These are phyloP conservation scores for Thymus quinquecostatus DNA, from an alignment of 257 asterid genomes.

Conservation along the genomic window DNA sequence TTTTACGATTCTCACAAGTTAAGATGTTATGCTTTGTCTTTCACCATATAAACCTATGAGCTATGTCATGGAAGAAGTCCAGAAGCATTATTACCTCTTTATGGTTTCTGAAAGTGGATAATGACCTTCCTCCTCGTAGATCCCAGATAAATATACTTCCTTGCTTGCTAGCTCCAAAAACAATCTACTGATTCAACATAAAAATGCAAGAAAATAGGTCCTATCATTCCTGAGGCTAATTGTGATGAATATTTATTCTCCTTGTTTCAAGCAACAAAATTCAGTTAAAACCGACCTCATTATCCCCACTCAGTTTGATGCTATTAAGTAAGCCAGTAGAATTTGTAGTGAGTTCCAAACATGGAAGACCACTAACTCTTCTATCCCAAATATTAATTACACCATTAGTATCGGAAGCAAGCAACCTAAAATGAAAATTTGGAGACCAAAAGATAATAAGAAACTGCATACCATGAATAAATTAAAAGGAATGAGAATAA, in stretches of 20 bases:
- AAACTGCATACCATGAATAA: conserved; percentile 27
- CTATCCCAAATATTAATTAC: conserved; percentile 88
- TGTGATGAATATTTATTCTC: conserved; percentile 15
- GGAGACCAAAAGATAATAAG: conserved; percentile 24
- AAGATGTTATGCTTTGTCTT: background rate
- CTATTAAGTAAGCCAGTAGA: conserved; percentile 66
- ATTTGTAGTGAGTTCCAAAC: conserved; percentile 68
- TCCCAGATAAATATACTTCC: conserved; percentile 89
- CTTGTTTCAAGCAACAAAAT: conserved; percentile 15
- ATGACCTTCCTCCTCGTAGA: conserved; percentile 85
- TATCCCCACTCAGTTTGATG: conserved; percentile 70
- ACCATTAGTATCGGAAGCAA: conserved; percentile 87
- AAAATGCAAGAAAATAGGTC: conserved; percentile 15
- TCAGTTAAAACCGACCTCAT: conserved; percentile 59
- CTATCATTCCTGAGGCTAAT: conserved; percentile 21
- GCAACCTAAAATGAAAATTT: conserved; percentile 60
- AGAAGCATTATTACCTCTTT: conserved; percentile 56
- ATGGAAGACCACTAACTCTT: conserved; percentile 76
- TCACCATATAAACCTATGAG: conserved; percentile 12
- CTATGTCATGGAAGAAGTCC: conserved; percentile 24
- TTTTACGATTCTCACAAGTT: conserved; percentile 18
- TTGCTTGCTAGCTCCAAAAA: conserved; percentile 86
- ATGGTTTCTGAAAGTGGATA: conserved; percentile 67
- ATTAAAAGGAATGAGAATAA: conserved; percentile 4
- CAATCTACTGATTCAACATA: conserved; percentile 55